These are phyloP conservation scores for Teunomyces pallodes DNA, from an alignment of 805 yeast species.

Conservation along the genomic window DNA sequence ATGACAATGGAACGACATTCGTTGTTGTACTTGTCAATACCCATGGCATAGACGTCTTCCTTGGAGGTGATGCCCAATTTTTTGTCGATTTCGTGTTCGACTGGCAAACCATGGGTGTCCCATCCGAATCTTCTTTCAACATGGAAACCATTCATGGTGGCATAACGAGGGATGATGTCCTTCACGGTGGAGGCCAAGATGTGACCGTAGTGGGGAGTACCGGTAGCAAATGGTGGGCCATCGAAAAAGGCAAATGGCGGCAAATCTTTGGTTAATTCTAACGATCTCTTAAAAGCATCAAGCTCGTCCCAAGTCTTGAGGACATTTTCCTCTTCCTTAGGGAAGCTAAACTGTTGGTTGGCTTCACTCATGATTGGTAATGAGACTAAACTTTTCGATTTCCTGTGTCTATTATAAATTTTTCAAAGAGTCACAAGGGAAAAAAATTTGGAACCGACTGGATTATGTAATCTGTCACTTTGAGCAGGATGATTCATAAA, in stretches of 20 bases:
- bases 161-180: slow-evolving; percentile 96
- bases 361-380: background rate
- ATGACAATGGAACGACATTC: slow-evolving; percentile 97
- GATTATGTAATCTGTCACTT: slow-evolving; percentile 1
- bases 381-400: background rate
- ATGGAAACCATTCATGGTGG: slow-evolving; percentile 94
- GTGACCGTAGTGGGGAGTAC: slow-evolving; percentile 99
- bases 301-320: slow-evolving; percentile 81
- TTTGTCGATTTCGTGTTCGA: slow-evolving; percentile 98
- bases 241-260: slow-evolving; percentile 93
- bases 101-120: slow-evolving; percentile 99
- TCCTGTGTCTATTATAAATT: background rate
- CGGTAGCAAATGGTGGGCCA: slow-evolving; percentile 99
- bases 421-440: slow-evolving; percentile 1
- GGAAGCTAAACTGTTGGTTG: slow-evolving; percentile 59
- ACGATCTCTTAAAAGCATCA: slow-evolving; percentile 88
- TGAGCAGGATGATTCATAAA: background rate
- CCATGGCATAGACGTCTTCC: slow-evolving; percentile 91
- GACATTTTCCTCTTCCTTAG: slow-evolving; percentile 85
- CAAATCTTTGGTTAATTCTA: slow-evolving; percentile 78
- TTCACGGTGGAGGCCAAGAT: slow-evolving; percentile 94
- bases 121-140: slow-evolving; percentile 98
- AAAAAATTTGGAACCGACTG: background rate
- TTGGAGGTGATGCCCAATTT: slow-evolving; percentile 88
- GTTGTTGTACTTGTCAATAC: slow-evolving; percentile 88